Conservation (phyloP, 139 green algal genomes). For the Tetradesmus lagerheimii region DNA sequence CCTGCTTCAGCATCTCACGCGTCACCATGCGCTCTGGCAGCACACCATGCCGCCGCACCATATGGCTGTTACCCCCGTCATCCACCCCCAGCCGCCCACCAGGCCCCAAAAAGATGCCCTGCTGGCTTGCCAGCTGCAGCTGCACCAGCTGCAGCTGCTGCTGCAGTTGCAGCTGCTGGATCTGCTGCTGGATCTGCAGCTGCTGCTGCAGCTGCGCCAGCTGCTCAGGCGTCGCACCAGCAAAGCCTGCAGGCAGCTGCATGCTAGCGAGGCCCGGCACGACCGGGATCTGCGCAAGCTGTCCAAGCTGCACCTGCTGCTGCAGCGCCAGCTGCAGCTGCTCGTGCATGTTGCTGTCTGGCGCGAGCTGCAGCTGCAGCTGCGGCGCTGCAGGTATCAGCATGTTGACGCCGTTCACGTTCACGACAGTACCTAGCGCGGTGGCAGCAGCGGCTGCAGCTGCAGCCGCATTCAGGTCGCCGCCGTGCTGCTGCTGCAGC, state of each 20-base stretch:
- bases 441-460: constrained; percentile 30
- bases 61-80: not conserved
- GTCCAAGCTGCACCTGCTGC: constrained; percentile 42
- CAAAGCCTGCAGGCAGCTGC: not conserved
- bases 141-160: constrained; percentile 49
- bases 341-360: constrained; percentile 22
- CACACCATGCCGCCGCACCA: constrained; percentile 44
- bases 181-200: constrained; percentile 28
- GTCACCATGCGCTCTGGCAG: constrained; percentile 41
- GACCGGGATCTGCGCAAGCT: constrained; percentile 14
- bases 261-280: constrained; percentile 8
- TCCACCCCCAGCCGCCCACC: not conserved
- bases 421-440: constrained; percentile 3
- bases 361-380: constrained; percentile 44
- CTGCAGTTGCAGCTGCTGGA: constrained; percentile 40
- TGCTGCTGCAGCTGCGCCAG: constrained; percentile 32
- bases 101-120: not conserved
- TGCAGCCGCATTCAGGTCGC: constrained; percentile 2
- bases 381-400: constrained; percentile 41
- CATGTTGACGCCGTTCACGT: constrained; percentile 44
- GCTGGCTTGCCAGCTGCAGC: constrained; percentile 13
- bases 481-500: not conserved
- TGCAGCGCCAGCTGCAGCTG: constrained; percentile 32
- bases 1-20: constrained; percentile 42
- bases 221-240: constrained; percentile 28